Evolutionary conservation across 2,329 filamentous ascomycete species (phyloP), one percentile per base, ranked within the genome.

Genomic region (Xylariales sp.): DNA sequence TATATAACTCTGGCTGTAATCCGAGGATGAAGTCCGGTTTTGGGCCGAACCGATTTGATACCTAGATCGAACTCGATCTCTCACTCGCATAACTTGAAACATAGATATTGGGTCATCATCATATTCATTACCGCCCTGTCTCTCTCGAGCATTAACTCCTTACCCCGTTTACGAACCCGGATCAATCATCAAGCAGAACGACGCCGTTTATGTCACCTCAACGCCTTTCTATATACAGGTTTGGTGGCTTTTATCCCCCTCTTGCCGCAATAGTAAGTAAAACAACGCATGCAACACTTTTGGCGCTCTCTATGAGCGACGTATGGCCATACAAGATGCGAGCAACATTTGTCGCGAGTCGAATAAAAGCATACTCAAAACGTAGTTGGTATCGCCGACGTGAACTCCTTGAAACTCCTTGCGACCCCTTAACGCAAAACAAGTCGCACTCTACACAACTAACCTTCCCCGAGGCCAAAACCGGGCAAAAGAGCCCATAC

Each of bases 401-500:
- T 12, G 10, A 56, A 41, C 39, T 41, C 41, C 52, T 36, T 39
- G 18, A 43, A 61, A 66, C 65, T 49, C 65, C 65, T 12, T 23
- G 39, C 57, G 54, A 69, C 53, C 62, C 63, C 61, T 45, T 16
- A 49, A 59, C 45, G 10, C 48, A 36, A 41, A 41, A 58, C 39
- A 41, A 1, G 36, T 30, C 12, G 2, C 23, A 45, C 23, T n/a
- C 16, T 23, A 28, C 1, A 32, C 5, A 63, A 23, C 64, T 34
- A 66, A 32, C 23, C 9, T 48, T 45, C 6, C 41, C 62, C 52
- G 10, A 65, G 59, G n/a, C 28, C 30, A 49, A 57, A 60, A 6
- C 36, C 49, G 8, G 74, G 72, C 39, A 76, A 65, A 32, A 79
- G 68, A 0, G 64, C 68, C 77, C 77, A 79, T 48, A 91, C 71